These are phyloP conservation scores for Xylariaceae sp. DNA, from an alignment of 2,329 filamentous ascomycete species.

Conservation along the genomic window DNA sequence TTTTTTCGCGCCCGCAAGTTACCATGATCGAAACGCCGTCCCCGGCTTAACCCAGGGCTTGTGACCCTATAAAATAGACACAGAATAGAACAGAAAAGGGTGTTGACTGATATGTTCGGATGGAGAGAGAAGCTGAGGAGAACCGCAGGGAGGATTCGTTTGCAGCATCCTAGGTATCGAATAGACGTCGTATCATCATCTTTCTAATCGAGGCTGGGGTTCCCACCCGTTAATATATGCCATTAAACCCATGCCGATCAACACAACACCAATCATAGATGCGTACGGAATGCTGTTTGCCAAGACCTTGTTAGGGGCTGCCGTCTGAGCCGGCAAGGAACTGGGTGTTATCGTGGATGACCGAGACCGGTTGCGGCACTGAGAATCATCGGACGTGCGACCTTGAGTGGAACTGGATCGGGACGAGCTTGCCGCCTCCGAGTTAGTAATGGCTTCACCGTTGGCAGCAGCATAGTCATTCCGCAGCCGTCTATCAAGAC, in stretches of 20 bases:
- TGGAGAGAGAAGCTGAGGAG: slow-evolving; percentile 3
- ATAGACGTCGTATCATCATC: slow-evolving; percentile 11
- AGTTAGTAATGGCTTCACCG: slow-evolving; percentile 21
- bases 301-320: slow-evolving; percentile 41
- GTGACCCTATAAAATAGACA: slow-evolving; percentile 27
- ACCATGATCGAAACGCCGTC: slow-evolving; percentile 11
- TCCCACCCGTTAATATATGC: slow-evolving; percentile 83
- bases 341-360: slow-evolving; percentile 46
- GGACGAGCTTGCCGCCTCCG: slow-evolving; percentile 14
- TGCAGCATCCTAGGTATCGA: neutral
- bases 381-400: slow-evolving; percentile 31
- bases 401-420: slow-evolving; percentile 26
- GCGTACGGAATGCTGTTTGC: slow-evolving; percentile 66
- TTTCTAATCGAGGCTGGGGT: slow-evolving; percentile 35
- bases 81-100: slow-evolving; percentile 25
- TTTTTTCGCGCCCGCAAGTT: slow-evolving; percentile 10
- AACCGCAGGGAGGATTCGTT: neutral
- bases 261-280: slow-evolving; percentile 75
- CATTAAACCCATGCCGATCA: slow-evolving; percentile 79
- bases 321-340: slow-evolving; percentile 36
- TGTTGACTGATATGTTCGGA: slow-evolving; percentile 11
- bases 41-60: neutral
- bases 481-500: slow-evolving; percentile 31
- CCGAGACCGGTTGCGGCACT: slow-evolving; percentile 42
- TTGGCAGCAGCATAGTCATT: slow-evolving; percentile 22